Evolutionary conservation across 2,329 filamentous ascomycete genomes (phyloP), one percentile per base, ranked within the genome.

Genomic region (Beauveria varroae): DNA sequence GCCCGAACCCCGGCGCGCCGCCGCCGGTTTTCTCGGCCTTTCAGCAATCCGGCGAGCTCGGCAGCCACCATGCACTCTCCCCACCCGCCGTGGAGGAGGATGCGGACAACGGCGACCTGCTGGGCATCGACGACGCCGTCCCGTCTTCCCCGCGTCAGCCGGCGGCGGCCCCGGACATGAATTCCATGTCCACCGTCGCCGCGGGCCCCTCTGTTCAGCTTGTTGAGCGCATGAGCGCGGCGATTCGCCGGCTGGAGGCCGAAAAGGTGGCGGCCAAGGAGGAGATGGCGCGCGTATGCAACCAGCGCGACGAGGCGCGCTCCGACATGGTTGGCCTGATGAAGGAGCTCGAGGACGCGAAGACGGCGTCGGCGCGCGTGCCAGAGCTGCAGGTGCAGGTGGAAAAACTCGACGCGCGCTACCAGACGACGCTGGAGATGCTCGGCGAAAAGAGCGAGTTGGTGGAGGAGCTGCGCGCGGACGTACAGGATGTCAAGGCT

Each of bases 371-470:
- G 16, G 73, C 78, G 57, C 84, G 81, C 63, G 82, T 92, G 0
- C 77, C 79, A 22, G 80, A 82, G 63, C 73, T 97, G 16, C 88
- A 96, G 72, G 76, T 75, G 51, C 84, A 91, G 67, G 78, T 96
- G 55, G 77, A 76, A 30, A 83, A 85, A 47, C 78, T 97, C 65
- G 87, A 90, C 68, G 79, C 85, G 64, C 82, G 93, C 68, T 96
- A 98, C 72, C 87, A 96, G 71, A 95, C 92, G 16, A 96, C 91
- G 63, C 79, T 99, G 58, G 93, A 98, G 77, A 88, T 98, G 86
- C 77, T 99, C 61, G 95, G 95, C 1, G 95, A 99, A 82, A 96
- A 96, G 83, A 96, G 91, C 73, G 95, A 99, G 79, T 79, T 89
- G 70, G 93, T 96, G 2, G 92, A 96, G 70, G 95, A 99, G 79